phyloP scores from a whole-genome alignment of 257 asterid species.

The Primulina tabacum region DNA sequence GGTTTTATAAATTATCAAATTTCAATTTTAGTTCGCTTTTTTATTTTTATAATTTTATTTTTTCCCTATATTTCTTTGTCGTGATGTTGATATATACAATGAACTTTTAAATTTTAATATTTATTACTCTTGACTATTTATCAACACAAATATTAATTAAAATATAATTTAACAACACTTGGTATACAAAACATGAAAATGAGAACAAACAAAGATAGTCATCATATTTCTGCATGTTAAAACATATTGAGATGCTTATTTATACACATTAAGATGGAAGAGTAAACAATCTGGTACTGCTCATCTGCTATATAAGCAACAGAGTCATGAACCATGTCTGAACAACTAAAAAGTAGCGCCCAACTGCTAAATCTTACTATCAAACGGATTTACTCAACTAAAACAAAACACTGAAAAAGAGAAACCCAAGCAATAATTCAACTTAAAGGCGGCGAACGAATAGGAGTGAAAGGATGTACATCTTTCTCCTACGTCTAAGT shows the following conservation, averaged over 20 bases:
- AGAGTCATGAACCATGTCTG: conserved; percentile 13
- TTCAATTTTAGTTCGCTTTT: too few relatives aligned
- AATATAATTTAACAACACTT: too few relatives aligned
- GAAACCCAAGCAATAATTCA: background rate
- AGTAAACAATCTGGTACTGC: conserved; percentile 14
- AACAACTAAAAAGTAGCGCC: conserved; percentile 5
- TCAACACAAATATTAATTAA: too few relatives aligned
- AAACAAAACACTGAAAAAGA: background rate
- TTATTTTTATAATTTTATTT: too few relatives aligned
- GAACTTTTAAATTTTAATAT: too few relatives aligned
- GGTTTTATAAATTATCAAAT: too few relatives aligned
- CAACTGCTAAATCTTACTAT: conserved; percentile 22
- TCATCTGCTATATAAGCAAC: conserved; percentile 23
- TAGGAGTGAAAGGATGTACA: conserved; percentile 4
- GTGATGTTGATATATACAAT: too few relatives aligned
- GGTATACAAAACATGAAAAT: background rate
- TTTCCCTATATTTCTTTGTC: too few relatives aligned
- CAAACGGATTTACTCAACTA: conserved; percentile 23
- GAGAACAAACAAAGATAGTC: background rate
- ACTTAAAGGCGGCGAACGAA: too few relatives aligned
- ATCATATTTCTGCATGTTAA: background rate
- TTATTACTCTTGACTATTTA: too few relatives aligned
- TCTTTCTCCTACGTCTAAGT: conserved; percentile 18
- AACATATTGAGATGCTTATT: conserved; percentile 1
- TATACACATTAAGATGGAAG: conserved; percentile 10